phyloP scores from a whole-genome alignment of 1,139 yeast species.

The Candida sanyaensis region DNA sequence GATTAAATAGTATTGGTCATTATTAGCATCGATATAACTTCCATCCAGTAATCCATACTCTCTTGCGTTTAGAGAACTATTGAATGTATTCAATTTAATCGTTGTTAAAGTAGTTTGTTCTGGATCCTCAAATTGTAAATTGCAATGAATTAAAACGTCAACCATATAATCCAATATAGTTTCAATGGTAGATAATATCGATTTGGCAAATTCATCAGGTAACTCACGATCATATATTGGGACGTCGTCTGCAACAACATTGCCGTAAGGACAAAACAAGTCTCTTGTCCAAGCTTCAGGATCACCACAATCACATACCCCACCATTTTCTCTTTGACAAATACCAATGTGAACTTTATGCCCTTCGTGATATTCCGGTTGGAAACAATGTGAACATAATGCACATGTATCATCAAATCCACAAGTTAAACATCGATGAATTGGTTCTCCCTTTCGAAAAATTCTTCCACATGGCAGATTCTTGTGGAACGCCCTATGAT shows the following conservation, averaged over 20 bases:
- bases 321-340: conserved; percentile 82
- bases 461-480: conserved; percentile 77
- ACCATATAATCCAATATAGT: conserved; percentile 70
- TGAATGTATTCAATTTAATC: conserved; percentile 27
- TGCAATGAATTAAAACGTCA: conserved; percentile 61
- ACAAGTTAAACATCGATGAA: conserved; percentile 81
- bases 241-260: conserved; percentile 16
- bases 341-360: conserved; percentile 77
- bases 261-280: conserved; percentile 36
- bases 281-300: conserved; percentile 57
- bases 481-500: conserved; percentile 54
- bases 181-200: conserved; percentile 49
- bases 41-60: conserved; percentile 28
- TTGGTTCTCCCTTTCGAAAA: conserved; percentile 83
- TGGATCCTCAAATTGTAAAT: conserved; percentile 34
- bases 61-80: conserved; percentile 31
- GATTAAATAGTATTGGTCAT: conserved; percentile 56
- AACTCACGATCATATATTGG: conserved; percentile 20
- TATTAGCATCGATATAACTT: conserved; percentile 41
- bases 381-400: conserved; percentile 76
- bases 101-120: conserved; percentile 22
- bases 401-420: conserved; percentile 88
- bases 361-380: conserved; percentile 67
- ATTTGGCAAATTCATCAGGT: conserved; percentile 34
- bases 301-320: conserved; percentile 74